Percentiles rank a stretch among this genome's conserved stretches.
Conservation (phyloP, 345 rosid species). For the Sisymbrium altissimum region DNA sequence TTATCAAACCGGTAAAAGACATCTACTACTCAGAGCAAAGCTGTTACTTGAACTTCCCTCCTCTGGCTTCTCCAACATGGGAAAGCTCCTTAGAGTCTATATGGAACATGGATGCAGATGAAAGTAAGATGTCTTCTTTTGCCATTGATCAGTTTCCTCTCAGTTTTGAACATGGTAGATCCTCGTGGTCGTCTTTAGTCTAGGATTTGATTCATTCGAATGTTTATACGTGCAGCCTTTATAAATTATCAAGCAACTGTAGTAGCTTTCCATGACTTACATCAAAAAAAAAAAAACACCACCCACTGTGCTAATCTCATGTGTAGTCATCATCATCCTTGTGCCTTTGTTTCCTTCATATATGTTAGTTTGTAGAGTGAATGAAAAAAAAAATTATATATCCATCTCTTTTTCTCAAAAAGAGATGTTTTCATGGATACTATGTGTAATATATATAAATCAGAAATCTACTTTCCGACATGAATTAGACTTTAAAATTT, state of each 20-base stretch:
- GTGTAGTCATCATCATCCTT: conserved; percentile 15
- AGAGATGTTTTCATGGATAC: not conserved
- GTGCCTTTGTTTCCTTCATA: conserved; percentile 8
- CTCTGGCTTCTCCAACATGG: conserved; percentile 60
- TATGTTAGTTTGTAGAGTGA: conserved; percentile 22
- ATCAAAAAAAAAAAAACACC: not conserved
- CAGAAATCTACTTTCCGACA: conserved; percentile 1
- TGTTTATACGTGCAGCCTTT: conserved; percentile 40
- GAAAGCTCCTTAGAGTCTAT: conserved; percentile 50
- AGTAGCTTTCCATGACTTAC: conserved; percentile 9
- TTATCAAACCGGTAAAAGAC: conserved; percentile 33
- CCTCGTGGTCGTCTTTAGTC: conserved; percentile 40
- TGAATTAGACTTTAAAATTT: not conserved
- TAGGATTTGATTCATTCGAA: conserved; percentile 56
- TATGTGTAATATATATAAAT: conserved; percentile 27
- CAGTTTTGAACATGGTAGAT: conserved; percentile 42
- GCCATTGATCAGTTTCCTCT: conserved; percentile 37
- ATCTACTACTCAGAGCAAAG: conserved; percentile 47
- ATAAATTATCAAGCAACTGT: conserved; percentile 6
- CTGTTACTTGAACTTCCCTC: conserved; percentile 46
- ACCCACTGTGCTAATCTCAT: conserved; percentile 22
- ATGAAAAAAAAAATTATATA: conserved; percentile 4
- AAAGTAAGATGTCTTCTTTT: conserved; percentile 56
- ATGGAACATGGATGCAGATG: conserved; percentile 75
- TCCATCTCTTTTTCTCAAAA: not conserved